phyloP scores from a whole-genome alignment of 768 basidiomycete species.

The Lactarius tabidus region DNA sequence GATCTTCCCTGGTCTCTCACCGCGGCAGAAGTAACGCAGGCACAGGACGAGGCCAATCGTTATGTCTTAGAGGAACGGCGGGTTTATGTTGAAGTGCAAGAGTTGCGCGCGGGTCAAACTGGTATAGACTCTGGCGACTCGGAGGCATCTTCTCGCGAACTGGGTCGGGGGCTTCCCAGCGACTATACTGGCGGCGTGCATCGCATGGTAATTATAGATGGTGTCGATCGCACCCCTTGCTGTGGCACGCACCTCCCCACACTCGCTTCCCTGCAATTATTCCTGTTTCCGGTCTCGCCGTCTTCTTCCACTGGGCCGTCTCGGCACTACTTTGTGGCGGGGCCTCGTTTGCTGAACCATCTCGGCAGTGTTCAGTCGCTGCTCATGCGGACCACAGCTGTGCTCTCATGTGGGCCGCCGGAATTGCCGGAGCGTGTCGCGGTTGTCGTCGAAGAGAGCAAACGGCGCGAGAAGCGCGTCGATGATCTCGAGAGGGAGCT shows the following conservation, averaged over 20 bases:
- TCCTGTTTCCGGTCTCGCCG: conserved; percentile 61
- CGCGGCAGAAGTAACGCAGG: conserved; percentile 51
- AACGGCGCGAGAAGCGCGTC: conserved; percentile 60
- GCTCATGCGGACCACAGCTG: conserved; percentile 52
- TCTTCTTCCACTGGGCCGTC: conserved; percentile 59
- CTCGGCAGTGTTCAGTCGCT: conserved; percentile 54
- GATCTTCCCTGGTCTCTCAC: conserved; percentile 70
- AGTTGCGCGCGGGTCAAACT: conserved; percentile 42
- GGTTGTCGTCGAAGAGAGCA: conserved; percentile 64
- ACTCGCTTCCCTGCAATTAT: conserved; percentile 67
- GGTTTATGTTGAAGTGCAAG: conserved; percentile 72
- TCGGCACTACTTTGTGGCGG: conserved; percentile 79
- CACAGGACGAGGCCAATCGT: conserved; percentile 62
- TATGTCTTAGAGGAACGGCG: conserved; percentile 65
- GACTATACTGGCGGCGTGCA: conserved; percentile 76
- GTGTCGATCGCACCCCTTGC: conserved; percentile 80
- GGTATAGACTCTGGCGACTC: conserved; percentile 32
- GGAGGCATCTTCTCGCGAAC: conserved; percentile 45
- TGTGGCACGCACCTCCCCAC: conserved; percentile 83
- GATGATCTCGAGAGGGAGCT: conserved; percentile 67
- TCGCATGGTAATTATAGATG: conserved; percentile 79
- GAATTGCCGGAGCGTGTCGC: conserved; percentile 65
- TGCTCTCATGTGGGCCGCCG: conserved; percentile 62
- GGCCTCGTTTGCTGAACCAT: conserved; percentile 66
- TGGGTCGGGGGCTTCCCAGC: conserved; percentile 57